Evolutionary conservation across 345 rosid species (phyloP).

Genomic region (Salix brachista): DNA sequence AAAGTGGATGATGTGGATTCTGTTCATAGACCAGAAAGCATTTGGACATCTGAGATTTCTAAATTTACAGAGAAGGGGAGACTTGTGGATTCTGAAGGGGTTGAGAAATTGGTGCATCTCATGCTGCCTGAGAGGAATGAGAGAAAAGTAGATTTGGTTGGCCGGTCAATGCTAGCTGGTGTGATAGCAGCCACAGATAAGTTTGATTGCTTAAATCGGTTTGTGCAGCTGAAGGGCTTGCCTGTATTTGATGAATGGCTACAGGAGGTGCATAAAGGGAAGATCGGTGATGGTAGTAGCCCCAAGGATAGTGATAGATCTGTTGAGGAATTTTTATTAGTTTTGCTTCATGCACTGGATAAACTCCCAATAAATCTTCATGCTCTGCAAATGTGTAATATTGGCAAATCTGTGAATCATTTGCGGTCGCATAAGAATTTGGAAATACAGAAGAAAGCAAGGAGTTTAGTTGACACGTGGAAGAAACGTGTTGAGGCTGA

Average conservation of each 20-base stretch:
- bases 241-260: conserved; percentile 94
- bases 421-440: conserved; percentile 68
- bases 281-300: conserved; percentile 60
- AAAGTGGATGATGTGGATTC: conserved; percentile 65
- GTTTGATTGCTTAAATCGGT: conserved; percentile 66
- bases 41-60: conserved; percentile 57
- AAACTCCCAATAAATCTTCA: conserved; percentile 86
- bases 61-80: conserved; percentile 79
- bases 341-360: conserved; percentile 84
- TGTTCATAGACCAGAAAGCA: conserved; percentile 50
- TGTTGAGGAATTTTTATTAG: conserved; percentile 66
- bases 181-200: conserved; percentile 78
- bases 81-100: conserved; percentile 69
- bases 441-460: conserved; percentile 86
- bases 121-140: conserved; percentile 66
- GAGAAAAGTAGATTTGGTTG: conserved; percentile 59
- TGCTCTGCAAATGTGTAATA: conserved; percentile 82
- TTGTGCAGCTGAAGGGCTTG: conserved; percentile 81
- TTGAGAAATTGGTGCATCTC: conserved; percentile 74
- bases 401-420: conserved; percentile 90
- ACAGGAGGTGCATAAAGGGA: conserved; percentile 90
- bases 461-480: conserved; percentile 91
- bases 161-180: conserved; percentile 62
- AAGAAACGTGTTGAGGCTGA: conserved; percentile 95
- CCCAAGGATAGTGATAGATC: conserved; percentile 61